A percentile compares a stretch with the other conserved stretches of the same genome.
phyloP scores from a whole-genome alignment of 2,329 filamentous ascomycete species.

The Colletotrichum lupini region DNA sequence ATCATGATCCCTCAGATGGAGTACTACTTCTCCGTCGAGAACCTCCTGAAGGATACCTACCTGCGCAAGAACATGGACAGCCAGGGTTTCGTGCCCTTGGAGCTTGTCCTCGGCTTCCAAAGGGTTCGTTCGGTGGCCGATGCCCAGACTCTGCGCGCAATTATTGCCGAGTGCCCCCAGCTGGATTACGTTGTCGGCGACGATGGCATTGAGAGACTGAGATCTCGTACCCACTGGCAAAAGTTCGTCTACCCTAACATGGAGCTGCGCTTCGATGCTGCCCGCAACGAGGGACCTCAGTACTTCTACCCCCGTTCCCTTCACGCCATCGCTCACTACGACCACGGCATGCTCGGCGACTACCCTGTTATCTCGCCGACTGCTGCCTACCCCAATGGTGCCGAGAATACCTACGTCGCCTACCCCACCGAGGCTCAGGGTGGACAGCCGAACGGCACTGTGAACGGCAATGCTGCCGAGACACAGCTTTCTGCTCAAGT shows the following conservation, averaged over 20 bases:
- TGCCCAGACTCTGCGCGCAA: conserved; percentile 54
- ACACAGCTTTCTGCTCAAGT: conserved; percentile 71
- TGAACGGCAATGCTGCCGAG: conserved; percentile 45
- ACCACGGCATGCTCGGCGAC: conserved; percentile 38
- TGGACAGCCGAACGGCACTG: conserved; percentile 48
- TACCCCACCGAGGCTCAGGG: conserved; percentile 37
- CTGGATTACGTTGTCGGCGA: conserved; percentile 81
- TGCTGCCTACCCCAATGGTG: conserved; percentile 43
- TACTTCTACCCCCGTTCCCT: conserved; percentile 46
- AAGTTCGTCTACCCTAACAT: conserved; percentile 80
- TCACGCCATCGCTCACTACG: conserved; percentile 38
- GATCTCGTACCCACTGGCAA: conserved; percentile 80
- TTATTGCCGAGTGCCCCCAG: conserved; percentile 72
- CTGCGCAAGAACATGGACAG: conserved; percentile 93
- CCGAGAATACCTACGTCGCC: conserved; percentile 17
- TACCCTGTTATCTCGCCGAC: conserved; percentile 45
- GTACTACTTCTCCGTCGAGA: conserved; percentile 98
- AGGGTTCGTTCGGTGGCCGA: conserved; percentile 76
- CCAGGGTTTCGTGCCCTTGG: conserved; percentile 87
- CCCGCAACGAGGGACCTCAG: conserved; percentile 76
- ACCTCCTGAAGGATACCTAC: conserved; percentile 92
- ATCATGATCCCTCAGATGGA: conserved; percentile 69
- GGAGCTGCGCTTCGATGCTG: conserved; percentile 77
- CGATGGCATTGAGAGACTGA: conserved; percentile 82
- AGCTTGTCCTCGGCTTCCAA: conserved; percentile 86